Base-by-base conservation (phyloP, 2,329 filamentous ascomycete genomes). In the Decorospora gaudefroyi region DNA sequence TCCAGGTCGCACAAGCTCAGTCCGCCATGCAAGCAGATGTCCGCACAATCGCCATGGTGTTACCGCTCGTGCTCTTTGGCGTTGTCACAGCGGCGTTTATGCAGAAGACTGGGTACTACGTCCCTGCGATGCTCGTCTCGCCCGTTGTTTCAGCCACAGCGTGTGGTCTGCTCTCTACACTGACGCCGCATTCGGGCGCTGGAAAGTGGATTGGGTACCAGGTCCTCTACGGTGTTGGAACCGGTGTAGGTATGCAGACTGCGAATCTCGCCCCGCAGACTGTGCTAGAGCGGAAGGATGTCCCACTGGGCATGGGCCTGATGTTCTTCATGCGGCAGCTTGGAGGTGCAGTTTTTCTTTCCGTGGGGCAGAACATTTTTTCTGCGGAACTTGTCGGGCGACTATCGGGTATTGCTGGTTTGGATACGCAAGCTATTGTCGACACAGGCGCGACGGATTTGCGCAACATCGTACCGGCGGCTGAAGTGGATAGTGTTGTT, bases 381-480 rank as follows among this genome's bases (percentile, higher is more conserved):
- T 46, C 58, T 1, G 55, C 49, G 10, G 18, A 49, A 10, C 42
- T 69, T 15, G 52, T 64, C 1, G 39, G 51, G 7, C 38, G 46
- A 4, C 45, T 67, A 6, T 46, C 46, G 1, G 55, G 55, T 1
- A 52, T 67, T 18, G 52, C 58, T 3, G 58, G 55, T 3, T 28
- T 66, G 6, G 46, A 61, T 19, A 39, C 43, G 3, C n/a, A 42
- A 18, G 29, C 27, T 6, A 55, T 62, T 19, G 43, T 61, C 13
- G 39, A 58, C 11, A 57, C 52, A 1, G 79, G 79, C 17, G 78
- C 78, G 0, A 88, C 84, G 0, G 76, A 81, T 23, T 71, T 90
- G 9, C 75, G 77, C 33, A 52, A 55, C 12, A 61, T 74, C 2
- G 79, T 88, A n/a, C 71, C 78, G 0, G 52, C 68, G 0, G 57